These are phyloP conservation scores for Solanum hybrid DNA, from an alignment of 305 asterid species.

Conservation along the genomic window DNA sequence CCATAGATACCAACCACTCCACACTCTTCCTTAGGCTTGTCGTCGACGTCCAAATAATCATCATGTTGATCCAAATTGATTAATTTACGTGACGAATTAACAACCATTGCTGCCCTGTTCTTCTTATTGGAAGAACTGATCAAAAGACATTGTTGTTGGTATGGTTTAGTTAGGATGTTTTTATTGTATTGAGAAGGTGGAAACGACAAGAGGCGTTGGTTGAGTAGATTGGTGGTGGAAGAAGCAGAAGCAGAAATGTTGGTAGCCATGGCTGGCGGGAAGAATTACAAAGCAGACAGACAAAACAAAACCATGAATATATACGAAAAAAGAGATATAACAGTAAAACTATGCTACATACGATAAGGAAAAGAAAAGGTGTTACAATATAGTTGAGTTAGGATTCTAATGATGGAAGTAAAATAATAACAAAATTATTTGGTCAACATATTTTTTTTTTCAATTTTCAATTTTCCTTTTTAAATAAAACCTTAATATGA, in stretches of 20 bases:
- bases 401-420: neutral
- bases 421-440: neutral
- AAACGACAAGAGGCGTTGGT: neutral
- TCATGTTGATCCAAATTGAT: neutral
- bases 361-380: neutral
- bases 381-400: neutral
- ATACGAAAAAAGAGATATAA: neutral
- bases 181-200: neutral
- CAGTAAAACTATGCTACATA: neutral
- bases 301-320: neutral
- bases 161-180: neutral
- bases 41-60: conserved; percentile 19
- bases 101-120: neutral
- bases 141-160: neutral
- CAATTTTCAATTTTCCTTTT: neutral
- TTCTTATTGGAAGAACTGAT: neutral
- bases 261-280: neutral
- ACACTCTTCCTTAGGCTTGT: conserved; percentile 57
- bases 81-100: neutral
- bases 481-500: neutral
- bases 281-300: neutral
- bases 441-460: neutral
- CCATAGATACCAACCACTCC: conserved; percentile 65
- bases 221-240: neutral
- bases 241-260: neutral